Evolutionary conservation across 441 rosid genomes (phyloP), one percentile per base, ranked within the genome.

Genomic region (Melastoma candidum): DNA sequence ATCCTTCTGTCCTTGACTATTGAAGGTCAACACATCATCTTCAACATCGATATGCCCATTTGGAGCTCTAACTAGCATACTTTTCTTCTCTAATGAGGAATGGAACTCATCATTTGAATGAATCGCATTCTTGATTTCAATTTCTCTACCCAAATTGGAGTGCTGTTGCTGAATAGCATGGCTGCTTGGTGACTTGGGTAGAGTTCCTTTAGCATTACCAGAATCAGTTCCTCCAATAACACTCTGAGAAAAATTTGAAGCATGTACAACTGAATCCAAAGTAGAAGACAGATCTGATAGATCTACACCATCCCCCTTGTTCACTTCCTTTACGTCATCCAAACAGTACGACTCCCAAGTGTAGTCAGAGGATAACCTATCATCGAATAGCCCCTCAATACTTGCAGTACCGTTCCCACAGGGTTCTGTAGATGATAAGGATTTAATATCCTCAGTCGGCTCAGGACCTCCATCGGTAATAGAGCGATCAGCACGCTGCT

Each of bases 1-100:
- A 68, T 78, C 84, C 53, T 70, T 72, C 22, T 74, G 77, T 66
- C 85, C 77, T 64, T 75, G 96, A 68, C 68, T 83, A 75, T 77
- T 83, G 60, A 80, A 83, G 51, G 78, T 74, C 57, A 85, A 58
- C 57, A 77, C 45, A 67, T 84, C 89, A 58, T 82, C 85, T 69
- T 76, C 87, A 52, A 75, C 63, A 66, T 80, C 77, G 39, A 77
- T 68, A 46, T 66, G 63, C 53, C 62, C 68, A 26, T 44, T 11
- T 62, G 53, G 66, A 29, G 45, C 45, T 53, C 66, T 71, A 48
- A 65, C 50, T 56, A 71, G 74, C 45, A 59, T 39, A 65, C 70
- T 77, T 52, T 74, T 63, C 71, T 64, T 73, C 79, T 29, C 36
- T 6, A 29, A 29, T 29, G 36, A 6, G 7, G 36, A 29, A 29